Evolutionary conservation across 441 rosid species (phyloP).

Genomic region (Gossypium schwendimanii): DNA sequence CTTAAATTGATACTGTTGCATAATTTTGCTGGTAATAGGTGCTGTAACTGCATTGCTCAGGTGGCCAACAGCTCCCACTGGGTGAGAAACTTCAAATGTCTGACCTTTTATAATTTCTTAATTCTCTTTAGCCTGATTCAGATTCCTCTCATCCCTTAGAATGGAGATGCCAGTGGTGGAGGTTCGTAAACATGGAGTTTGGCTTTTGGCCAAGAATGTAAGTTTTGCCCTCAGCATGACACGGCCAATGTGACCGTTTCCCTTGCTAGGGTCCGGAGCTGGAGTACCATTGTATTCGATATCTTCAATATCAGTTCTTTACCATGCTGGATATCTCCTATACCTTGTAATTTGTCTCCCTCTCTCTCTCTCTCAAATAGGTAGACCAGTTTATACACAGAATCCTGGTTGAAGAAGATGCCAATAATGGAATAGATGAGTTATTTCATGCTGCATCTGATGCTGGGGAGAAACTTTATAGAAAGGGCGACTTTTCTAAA

Average conservation of each 20-base stretch:
- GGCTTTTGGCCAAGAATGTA: slow-evolving; percentile 75
- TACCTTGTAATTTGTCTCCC: not conserved
- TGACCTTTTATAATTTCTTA: slow-evolving; percentile 1
- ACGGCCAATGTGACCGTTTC: not conserved
- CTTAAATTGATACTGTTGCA: slow-evolving; percentile 10
- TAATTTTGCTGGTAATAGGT: slow-evolving; percentile 34
- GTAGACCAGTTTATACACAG: slow-evolving; percentile 77
- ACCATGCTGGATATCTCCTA: not conserved
- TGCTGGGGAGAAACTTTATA: slow-evolving; percentile 48
- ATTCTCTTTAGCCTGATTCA: slow-evolving; percentile 14
- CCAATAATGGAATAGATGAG: slow-evolving; percentile 28
- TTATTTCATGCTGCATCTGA: slow-evolving; percentile 44
- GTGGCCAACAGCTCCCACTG: slow-evolving; percentile 84
- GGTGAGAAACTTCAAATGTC: slow-evolving; percentile 31
- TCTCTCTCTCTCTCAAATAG: slow-evolving; percentile 27
- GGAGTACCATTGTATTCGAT: not conserved
- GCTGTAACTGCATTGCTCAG: slow-evolving; percentile 58
- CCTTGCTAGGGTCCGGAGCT: not conserved
- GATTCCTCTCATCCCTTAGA: slow-evolving; percentile 31
- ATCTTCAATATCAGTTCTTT: not conserved
- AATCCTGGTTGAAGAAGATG: slow-evolving; percentile 69
- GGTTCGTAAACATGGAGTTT: slow-evolving; percentile 70
- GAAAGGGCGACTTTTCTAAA: slow-evolving; percentile 51
- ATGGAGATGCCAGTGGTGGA: slow-evolving; percentile 93
- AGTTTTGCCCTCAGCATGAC: slow-evolving; percentile 21